A percentile compares a stretch with the other conserved stretches of the same genome.
Conservation (phyloP, 768 basidiomycete species). For the Lepiota venenata region DNA sequence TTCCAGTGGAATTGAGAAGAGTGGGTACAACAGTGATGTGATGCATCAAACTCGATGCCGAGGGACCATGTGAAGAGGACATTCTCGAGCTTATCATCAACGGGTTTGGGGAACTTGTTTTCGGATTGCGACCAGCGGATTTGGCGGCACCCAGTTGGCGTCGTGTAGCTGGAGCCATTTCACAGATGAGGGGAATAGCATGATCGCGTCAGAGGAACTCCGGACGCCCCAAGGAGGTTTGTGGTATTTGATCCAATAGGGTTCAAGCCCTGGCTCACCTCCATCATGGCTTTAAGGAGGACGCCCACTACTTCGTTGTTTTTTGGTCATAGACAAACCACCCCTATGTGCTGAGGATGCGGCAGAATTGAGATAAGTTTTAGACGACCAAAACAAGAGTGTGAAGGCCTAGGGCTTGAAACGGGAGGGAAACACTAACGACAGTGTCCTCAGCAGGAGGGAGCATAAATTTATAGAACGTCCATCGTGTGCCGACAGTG, state of each 20-base stretch:
- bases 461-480: slow-evolving; percentile 6
- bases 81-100: slow-evolving; percentile 61
- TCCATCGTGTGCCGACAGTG: too few species aligned
- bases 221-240: slow-evolving; percentile 44
- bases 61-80: slow-evolving; percentile 54
- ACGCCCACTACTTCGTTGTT: too few species aligned
- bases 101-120: slow-evolving; percentile 49
- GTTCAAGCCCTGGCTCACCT: too few species aligned
- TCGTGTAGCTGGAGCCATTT: slow-evolving; percentile 36
- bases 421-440: background rate
- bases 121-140: slow-evolving; percentile 48
- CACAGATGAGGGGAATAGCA: slow-evolving; percentile 42
- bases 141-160: slow-evolving; percentile 41
- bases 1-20: too few species aligned
- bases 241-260: slow-evolving; percentile 33
- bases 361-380: slow-evolving; percentile 39
- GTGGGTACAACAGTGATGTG: background rate
- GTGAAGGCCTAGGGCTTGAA: too few species aligned
- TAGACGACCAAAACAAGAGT: slow-evolving; percentile 52
- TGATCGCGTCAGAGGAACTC: slow-evolving; percentile 41
- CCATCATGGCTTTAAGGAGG: too few species aligned
- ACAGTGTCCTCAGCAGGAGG: background rate
- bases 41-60: slow-evolving; percentile 48
- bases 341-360: slow-evolving; percentile 40
- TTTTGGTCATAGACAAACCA: slow-evolving; percentile 62